A percentile compares a stretch with the other conserved stretches of the same genome.
Conservation (phyloP, 169 alveolate species). For the Plasmodium knowlesi region DNA sequence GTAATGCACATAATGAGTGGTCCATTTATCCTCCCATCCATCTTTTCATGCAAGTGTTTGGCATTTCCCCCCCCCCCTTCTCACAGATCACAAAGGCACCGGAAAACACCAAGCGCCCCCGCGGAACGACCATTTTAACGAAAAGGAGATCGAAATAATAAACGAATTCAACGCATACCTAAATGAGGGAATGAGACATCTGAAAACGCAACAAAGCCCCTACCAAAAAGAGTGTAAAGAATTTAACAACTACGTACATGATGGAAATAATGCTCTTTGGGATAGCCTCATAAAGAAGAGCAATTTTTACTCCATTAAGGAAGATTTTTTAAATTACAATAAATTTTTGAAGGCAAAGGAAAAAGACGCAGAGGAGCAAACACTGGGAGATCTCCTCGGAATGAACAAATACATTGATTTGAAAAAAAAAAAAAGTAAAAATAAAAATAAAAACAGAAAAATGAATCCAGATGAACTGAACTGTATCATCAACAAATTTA, state of each 20-base stretch:
- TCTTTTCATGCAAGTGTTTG: too few relatives aligned
- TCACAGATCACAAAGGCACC: background rate
- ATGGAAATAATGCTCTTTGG: slow-evolving; percentile 23
- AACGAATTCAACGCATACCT: slow-evolving; percentile 15
- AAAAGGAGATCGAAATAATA: slow-evolving; percentile 15
- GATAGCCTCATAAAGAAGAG: slow-evolving; percentile 36
- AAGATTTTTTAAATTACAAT: slow-evolving; percentile 61
- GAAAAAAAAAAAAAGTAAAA: slow-evolving; percentile 12
- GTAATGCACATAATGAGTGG: background rate
- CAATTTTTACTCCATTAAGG: slow-evolving; percentile 44
- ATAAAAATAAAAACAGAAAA: background rate
- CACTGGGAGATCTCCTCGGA: slow-evolving; percentile 39
- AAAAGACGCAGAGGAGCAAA: slow-evolving; percentile 18
- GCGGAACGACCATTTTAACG: background rate
- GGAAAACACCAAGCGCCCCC: background rate
- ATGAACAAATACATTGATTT: slow-evolving; percentile 32
- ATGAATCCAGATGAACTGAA: slow-evolving; percentile 18
- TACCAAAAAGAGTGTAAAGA: background rate
- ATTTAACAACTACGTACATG: slow-evolving; percentile 4
- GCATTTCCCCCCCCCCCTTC: background rate
- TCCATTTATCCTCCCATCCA: background rate
- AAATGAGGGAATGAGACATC: background rate
- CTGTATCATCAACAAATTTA: slow-evolving; percentile 13
- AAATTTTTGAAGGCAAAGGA: slow-evolving; percentile 33
- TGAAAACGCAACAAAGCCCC: background rate